A percentile compares a stretch with the other conserved stretches of the same genome.
Conservation (phyloP, 2,329 filamentous ascomycete species). For the Fusarium torulosum region DNA sequence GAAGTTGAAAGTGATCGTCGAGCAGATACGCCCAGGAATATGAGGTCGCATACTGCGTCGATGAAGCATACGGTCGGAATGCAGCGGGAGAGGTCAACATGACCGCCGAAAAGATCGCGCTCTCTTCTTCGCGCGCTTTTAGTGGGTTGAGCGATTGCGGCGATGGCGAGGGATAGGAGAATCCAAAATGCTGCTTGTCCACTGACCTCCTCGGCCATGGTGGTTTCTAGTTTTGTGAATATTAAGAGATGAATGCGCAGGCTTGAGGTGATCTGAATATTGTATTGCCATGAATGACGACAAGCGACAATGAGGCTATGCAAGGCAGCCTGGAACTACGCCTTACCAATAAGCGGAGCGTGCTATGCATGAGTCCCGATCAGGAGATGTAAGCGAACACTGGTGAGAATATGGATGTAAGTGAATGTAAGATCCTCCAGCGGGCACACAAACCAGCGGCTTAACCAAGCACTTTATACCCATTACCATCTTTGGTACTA, state of each 20-base stretch:
- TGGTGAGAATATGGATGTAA: no score
- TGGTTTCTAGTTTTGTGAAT: not conserved
- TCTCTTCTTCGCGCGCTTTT: not conserved
- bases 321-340: not conserved
- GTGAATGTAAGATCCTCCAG: no score
- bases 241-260: not conserved
- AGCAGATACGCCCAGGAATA: not conserved
- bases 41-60: not conserved
- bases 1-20: accelerated
- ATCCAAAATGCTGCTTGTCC: slow-evolving; percentile 25
- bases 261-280: not conserved
- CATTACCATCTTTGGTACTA: no score
- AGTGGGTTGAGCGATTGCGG: slow-evolving; percentile 7
- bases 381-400: no score
- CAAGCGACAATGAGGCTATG: not conserved
- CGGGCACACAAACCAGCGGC: no score
- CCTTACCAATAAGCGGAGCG: not conserved
- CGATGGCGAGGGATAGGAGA: slow-evolving; percentile 7
- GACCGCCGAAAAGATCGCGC: slow-evolving; percentile 2
- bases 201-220: slow-evolving; percentile 6
- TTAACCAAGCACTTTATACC: no score
- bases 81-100: slow-evolving; percentile 10
- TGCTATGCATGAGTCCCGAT: not conserved
- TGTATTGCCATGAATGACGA: not conserved
- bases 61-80: slow-evolving; percentile 5